phyloP scores from a whole-genome alignment of 352 stramenopile species.

The Pythium angustatum region DNA sequence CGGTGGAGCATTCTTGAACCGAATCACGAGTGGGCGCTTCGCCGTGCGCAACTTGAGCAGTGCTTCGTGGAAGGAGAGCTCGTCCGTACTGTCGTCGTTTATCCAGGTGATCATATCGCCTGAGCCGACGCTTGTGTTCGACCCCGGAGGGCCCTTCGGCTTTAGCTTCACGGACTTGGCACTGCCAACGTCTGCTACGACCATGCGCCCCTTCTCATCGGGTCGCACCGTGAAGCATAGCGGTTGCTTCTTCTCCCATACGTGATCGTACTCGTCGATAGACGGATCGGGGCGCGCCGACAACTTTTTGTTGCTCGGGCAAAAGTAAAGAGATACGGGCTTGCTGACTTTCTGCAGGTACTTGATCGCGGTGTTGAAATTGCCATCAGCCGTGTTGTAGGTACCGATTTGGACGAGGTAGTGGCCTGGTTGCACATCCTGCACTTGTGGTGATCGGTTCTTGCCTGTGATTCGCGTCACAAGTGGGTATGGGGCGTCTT shows the following conservation, averaged over 20 bases:
- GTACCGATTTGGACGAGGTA: slow-evolving; percentile 86
- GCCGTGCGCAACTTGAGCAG: slow-evolving; percentile 84
- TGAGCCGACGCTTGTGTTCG: slow-evolving; percentile 52
- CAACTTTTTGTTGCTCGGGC: slow-evolving; percentile 77
- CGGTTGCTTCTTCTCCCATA: slow-evolving; percentile 90
- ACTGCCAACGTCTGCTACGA: slow-evolving; percentile 78
- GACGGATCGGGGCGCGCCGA: slow-evolving; percentile 66
- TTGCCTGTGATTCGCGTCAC: slow-evolving; percentile 88
- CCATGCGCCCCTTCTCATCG: slow-evolving; percentile 61
- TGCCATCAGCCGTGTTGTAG: slow-evolving; percentile 82
- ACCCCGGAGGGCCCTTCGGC: slow-evolving; percentile 44
- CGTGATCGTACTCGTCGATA: slow-evolving; percentile 81
- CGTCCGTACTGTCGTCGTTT: slow-evolving; percentile 76
- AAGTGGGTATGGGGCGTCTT: slow-evolving; percentile 83
- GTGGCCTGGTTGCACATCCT: slow-evolving; percentile 85
- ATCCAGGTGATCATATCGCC: slow-evolving; percentile 80
- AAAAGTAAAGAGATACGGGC: slow-evolving; percentile 83
- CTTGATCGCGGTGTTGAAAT: slow-evolving; percentile 90
- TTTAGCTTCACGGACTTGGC: slow-evolving; percentile 89
- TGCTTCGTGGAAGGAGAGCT: slow-evolving; percentile 78
- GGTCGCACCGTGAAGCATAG: slow-evolving; percentile 81
- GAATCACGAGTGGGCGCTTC: slow-evolving; percentile 80
- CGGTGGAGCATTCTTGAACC: slow-evolving; percentile 73
- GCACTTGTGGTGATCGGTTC: slow-evolving; percentile 84
- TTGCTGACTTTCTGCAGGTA: slow-evolving; percentile 88